Evolutionary conservation across 2,329 filamentous ascomycete species (phyloP).

Genomic region (Phialophora tarda): DNA sequence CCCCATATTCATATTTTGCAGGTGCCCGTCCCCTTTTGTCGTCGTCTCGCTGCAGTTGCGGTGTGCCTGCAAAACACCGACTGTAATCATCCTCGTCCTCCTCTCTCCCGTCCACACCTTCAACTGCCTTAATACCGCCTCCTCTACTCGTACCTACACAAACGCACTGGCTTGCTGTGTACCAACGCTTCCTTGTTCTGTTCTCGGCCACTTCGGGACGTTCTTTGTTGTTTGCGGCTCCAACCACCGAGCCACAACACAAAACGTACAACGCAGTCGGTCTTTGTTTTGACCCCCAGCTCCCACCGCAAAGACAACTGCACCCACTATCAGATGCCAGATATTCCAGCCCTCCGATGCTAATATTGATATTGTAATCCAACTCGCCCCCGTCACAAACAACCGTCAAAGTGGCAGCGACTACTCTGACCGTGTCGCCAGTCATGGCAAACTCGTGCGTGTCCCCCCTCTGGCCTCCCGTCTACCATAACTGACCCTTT

Average conservation of each 20-base stretch:
- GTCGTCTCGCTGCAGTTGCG: neutral
- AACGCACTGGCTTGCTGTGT: slow-evolving; percentile 25
- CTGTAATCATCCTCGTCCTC: slow-evolving; percentile 2
- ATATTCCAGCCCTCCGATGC: neutral
- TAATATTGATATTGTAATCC: slow-evolving; percentile 31
- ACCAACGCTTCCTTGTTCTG: slow-evolving; percentile 21
- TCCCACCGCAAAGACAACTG: slow-evolving; percentile 1
- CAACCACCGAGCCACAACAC: slow-evolving; percentile 19
- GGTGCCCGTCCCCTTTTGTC: slow-evolving; percentile 14
- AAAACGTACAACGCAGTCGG: neutral
- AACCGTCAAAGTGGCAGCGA: slow-evolving; percentile 37
- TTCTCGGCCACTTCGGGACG: slow-evolving; percentile 20
- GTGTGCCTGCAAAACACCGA: slow-evolving; percentile 13
- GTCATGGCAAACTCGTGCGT: slow-evolving; percentile 39
- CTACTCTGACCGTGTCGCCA: slow-evolving; percentile 33
- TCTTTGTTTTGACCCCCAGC: slow-evolving; percentile 30
- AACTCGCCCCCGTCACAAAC: slow-evolving; percentile 5
- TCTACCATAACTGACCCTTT: slow-evolving; percentile 24
- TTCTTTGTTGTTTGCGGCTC: slow-evolving; percentile 31
- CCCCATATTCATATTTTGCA: slow-evolving; percentile 12
- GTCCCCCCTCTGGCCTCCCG: neutral
- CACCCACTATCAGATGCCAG: neutral
- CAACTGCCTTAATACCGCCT: neutral
- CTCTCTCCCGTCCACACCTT: slow-evolving; percentile 1
- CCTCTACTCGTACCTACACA: slow-evolving; percentile 12